Evolutionary conservation across 345 rosid genomes (phyloP).

Genomic region (Eucalyptus brandiana): DNA sequence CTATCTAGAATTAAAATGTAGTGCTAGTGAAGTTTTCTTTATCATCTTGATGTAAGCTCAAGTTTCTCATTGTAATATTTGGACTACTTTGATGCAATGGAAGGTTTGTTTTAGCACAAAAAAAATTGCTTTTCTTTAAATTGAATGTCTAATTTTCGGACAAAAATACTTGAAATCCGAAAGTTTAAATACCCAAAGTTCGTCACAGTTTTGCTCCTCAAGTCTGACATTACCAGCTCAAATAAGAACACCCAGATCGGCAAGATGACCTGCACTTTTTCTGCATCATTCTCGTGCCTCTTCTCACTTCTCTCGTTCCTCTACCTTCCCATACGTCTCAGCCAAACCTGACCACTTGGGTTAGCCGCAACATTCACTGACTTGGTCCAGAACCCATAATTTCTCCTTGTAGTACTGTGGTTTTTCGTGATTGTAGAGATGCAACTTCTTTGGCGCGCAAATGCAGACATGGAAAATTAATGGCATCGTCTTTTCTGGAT

Average conservation of each 20-base stretch:
- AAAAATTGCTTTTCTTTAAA: background rate
- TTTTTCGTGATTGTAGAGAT: background rate
- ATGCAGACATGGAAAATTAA: background rate
- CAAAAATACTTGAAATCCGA: background rate
- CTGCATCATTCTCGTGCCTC: background rate
- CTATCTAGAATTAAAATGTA: too few relatives aligned
- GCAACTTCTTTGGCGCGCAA: background rate
- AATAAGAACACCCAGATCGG: background rate
- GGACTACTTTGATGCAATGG: too few relatives aligned
- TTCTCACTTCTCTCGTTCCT: background rate
- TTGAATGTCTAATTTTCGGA: background rate
- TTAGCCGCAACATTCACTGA: background rate
- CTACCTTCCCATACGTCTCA: background rate
- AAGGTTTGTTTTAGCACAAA: too few relatives aligned
- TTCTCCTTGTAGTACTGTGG: background rate
- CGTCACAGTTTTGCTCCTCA: background rate
- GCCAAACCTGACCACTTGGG: fast-evolving
- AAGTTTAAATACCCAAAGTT: background rate
- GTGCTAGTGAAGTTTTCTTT: too few relatives aligned
- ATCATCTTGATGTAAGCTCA: too few relatives aligned
- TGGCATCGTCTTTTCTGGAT: background rate
- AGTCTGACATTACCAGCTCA: background rate
- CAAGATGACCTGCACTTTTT: background rate
- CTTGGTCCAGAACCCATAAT: background rate
- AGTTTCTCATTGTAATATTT: too few relatives aligned